phyloP scores from a whole-genome alignment of 192 early-diverging fungal genomes.

The Coemansia sp. region DNA sequence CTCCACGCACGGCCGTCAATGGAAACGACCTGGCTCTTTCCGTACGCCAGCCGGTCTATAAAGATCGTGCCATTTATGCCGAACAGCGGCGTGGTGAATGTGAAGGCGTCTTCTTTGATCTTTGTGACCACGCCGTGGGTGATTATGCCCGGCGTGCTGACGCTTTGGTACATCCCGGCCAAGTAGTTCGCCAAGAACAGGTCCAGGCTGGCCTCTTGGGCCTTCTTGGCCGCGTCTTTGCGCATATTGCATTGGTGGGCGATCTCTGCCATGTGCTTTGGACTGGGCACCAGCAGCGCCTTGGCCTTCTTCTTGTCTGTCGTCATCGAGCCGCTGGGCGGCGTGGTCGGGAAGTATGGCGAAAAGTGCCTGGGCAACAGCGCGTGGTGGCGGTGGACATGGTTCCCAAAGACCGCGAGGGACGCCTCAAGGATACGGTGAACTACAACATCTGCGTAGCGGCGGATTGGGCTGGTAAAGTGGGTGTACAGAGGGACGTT shows the following conservation, averaged over 20 bases:
- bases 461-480: slow-evolving; percentile 98
- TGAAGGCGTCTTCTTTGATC: slow-evolving; percentile 79
- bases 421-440: slow-evolving; percentile 71
- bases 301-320: background rate
- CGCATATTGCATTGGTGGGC: slow-evolving; percentile 76
- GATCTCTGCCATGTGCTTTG: slow-evolving; percentile 25
- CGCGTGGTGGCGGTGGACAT: slow-evolving; percentile 33
- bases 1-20: slow-evolving; percentile 16
- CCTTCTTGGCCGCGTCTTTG: slow-evolving; percentile 79
- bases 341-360: slow-evolving; percentile 25
- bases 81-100: slow-evolving; percentile 73
- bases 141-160: slow-evolving; percentile 32
- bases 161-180: slow-evolving; percentile 55
- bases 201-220: slow-evolving; percentile 84
- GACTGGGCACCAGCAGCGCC: slow-evolving; percentile 12
- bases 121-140: slow-evolving; percentile 58
- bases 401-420: slow-evolving; percentile 22
- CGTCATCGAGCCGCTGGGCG: slow-evolving; percentile 12
- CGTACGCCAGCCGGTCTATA: slow-evolving; percentile 41
- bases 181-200: slow-evolving; percentile 83
- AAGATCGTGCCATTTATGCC: slow-evolving; percentile 88
- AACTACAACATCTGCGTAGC: slow-evolving; percentile 95
- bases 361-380: slow-evolving; percentile 29
- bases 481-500: slow-evolving; percentile 93
- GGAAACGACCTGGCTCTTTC: slow-evolving; percentile 11